These are phyloP conservation scores for Juncus effusus DNA, from an alignment of 176 grass and related monocot species.

Conservation along the genomic window DNA sequence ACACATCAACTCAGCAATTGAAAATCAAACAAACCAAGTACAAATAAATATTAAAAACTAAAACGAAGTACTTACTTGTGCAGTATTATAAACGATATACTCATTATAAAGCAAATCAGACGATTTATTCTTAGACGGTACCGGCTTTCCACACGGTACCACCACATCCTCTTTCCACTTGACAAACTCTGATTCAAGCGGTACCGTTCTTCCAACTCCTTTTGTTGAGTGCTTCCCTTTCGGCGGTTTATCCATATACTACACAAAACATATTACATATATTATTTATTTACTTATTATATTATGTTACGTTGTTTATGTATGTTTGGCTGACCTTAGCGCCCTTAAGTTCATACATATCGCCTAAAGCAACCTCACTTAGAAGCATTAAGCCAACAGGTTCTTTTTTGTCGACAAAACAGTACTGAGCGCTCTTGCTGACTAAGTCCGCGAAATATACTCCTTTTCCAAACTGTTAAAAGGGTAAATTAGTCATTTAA, in stretches of 20 bases:
- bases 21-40: neutral
- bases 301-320: neutral
- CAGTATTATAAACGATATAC: conserved; percentile 86
- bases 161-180: conserved; percentile 79
- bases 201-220: conserved; percentile 83
- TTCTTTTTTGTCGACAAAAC: conserved; percentile 68
- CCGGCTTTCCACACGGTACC: conserved; percentile 81
- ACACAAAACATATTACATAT: conserved; percentile 14
- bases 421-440: conserved; percentile 98
- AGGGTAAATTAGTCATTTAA: conserved; percentile 22
- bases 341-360: conserved; percentile 80
- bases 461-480: conserved; percentile 85
- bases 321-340: conserved; percentile 52
- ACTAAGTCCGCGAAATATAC: conserved; percentile 92
- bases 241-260: conserved; percentile 83
- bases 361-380: conserved; percentile 93
- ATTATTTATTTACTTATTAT: neutral
- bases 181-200: conserved; percentile 64
- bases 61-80: conserved; percentile 51
- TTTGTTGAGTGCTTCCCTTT: conserved; percentile 94
- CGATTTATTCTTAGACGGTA: conserved; percentile 48
- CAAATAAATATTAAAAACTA: neutral
- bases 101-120: conserved; percentile 90
- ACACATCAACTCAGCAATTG: neutral
- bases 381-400: conserved; percentile 92